phyloP scores from a whole-genome alignment of 176 grass and related monocot genomes.

The Aegilops tauschii region DNA sequence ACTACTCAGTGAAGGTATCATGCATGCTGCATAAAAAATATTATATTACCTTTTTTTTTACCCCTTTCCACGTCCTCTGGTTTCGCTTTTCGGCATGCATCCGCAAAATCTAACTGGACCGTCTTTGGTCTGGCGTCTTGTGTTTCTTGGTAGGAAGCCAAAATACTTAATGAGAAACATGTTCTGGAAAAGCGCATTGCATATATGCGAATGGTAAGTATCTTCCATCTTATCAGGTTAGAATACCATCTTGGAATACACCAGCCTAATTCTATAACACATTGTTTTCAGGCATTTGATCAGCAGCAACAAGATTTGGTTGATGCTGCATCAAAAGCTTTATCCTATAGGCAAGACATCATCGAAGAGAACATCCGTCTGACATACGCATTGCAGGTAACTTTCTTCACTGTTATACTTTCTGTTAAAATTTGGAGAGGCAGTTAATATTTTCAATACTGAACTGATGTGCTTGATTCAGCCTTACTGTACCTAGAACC shows the following conservation, averaged over 20 bases:
- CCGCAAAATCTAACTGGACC: too few species aligned
- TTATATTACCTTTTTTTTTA: background rate
- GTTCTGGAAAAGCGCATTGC: constrained; percentile 89
- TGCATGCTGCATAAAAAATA: background rate
- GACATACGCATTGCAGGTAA: constrained; percentile 91
- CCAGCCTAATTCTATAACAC: background rate
- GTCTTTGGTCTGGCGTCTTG: background rate
- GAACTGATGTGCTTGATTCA: background rate
- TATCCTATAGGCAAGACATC: constrained; percentile 97
- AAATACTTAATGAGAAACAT: constrained; percentile 86
- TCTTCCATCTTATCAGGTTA: constrained; percentile 4
- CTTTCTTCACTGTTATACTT: background rate
- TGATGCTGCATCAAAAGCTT: constrained; percentile 94
- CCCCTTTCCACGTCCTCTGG: background rate
- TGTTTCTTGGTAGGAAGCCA: constrained; percentile 66
- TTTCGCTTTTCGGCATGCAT: background rate
- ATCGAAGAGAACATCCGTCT: constrained; percentile 97
- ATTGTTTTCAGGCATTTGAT: constrained; percentile 68
- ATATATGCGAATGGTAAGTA: constrained; percentile 85
- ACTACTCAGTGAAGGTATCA: constrained; percentile 79
- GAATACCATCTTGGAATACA: background rate
- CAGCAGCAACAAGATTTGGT: constrained; percentile 97
- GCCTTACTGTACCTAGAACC: background rate
- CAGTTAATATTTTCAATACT: background rate
- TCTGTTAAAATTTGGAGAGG: background rate